These are phyloP conservation scores for Kurtzmaniella quercitrusa DNA, from an alignment of 1,139 yeast genomes.

Conservation along the genomic window DNA sequence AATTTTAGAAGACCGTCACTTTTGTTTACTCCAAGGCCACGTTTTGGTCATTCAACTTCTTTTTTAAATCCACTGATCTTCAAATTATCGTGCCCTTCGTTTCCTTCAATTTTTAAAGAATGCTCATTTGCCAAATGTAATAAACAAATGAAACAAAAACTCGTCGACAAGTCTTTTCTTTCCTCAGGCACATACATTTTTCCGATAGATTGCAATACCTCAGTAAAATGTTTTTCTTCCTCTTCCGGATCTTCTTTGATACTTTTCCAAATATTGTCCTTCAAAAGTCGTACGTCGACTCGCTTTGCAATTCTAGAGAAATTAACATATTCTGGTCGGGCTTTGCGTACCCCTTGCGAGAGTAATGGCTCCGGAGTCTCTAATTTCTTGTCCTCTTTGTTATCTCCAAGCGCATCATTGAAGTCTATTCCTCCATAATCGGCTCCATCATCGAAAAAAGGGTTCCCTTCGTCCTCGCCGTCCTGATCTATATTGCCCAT, in stretches of 20 bases:
- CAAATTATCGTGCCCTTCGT: conserved; percentile 55
- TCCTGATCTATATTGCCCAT: conserved; percentile 39
- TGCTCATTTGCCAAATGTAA: conserved; percentile 78
- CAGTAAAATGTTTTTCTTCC: conserved; percentile 32
- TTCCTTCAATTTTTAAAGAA: conserved; percentile 59
- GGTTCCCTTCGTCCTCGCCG: conserved; percentile 42
- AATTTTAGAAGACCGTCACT: no score
- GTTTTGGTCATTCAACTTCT: not conserved
- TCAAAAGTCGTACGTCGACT: conserved; percentile 67
- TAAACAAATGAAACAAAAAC: conserved; percentile 71
- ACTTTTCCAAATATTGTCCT: conserved; percentile 69
- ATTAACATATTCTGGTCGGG: conserved; percentile 56
- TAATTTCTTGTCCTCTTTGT: conserved; percentile 18
- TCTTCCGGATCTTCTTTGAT: conserved; percentile 20
- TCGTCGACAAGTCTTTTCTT: conserved; percentile 60
- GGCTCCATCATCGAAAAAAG: conserved; percentile 25
- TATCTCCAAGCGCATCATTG: conserved; percentile 39
- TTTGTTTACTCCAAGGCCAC: not conserved
- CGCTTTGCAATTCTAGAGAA: conserved; percentile 70
- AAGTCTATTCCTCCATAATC: conserved; percentile 43
- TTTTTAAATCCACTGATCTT: conserved; percentile 38
- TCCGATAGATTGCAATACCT: conserved; percentile 49
- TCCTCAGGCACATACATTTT: conserved; percentile 43
- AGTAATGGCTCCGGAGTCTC: conserved; percentile 21
- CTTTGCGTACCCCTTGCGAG: conserved; percentile 35